Evolutionary conservation across 2,329 filamentous ascomycete species (phyloP), one percentile per base, ranked within the genome.

Genomic region (Dryadomyces quercus-mongolicae): DNA sequence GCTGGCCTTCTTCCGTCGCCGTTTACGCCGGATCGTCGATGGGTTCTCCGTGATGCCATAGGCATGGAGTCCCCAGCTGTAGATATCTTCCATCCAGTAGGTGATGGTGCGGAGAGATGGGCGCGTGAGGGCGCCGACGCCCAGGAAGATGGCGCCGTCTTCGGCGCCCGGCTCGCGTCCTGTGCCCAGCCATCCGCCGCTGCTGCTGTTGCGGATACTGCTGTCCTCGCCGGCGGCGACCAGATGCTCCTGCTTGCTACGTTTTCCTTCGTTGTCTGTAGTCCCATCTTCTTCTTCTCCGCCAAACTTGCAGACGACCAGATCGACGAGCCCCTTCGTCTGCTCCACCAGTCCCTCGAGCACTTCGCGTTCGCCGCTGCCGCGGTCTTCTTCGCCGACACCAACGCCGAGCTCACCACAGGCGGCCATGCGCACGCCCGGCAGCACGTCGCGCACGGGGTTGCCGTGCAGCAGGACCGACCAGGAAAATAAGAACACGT

Each of bases 331-430:
- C 1, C 93, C 93, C 52, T 93, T 85, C 22, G 88, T 87, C 54
- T 87, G 77, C 10, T 76, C 77, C 1, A 89, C 82, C 58, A 95
- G 81, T n/a, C 89, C 89, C 67, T 97, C 92, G 1, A 98, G 73
- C 0, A 97, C 92, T 62, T 94, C 92, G 62, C 92, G 78, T 71
- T 97, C 92, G 36, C 90, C 90, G 65, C 92, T 96, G 5, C 92
- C 92, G 66, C 90, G 85, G 54, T 96, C 88, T 70, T 97, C 93
- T 66, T 97, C 93, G 18, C 93, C 93, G 1, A 97, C 93, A 0
- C 93, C 93, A 48, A 96, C 81, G 16, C 93, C 93, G 25, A 97
- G 78, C 69, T 97, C 92, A 18, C 93, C 92, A 38, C 88, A 90
- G 7, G 86, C 88, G 13, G 91, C 88, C 36, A 98, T 75, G 67